Conservation (phyloP, 495 filamentous ascomycete genomes). For the Cairneyella variabilis region DNA sequence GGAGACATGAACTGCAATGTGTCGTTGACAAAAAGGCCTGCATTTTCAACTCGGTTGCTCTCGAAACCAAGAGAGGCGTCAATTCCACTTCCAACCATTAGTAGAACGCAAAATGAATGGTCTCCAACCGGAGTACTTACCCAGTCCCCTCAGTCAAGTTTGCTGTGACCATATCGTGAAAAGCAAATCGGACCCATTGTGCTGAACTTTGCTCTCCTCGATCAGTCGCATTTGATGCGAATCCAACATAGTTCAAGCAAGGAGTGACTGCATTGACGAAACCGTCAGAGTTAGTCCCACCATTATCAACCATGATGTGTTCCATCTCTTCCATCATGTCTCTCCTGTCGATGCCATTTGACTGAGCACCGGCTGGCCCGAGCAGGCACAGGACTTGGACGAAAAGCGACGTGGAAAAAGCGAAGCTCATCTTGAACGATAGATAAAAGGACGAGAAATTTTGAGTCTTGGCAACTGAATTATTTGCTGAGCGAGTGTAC, state of each 20-base stretch:
- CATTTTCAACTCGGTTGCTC: conserved; percentile 27
- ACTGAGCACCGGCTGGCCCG: too few species aligned
- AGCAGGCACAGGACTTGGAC: too few species aligned
- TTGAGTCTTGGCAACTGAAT: too few species aligned
- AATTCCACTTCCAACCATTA: conserved; percentile 21
- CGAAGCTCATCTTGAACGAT: too few species aligned
- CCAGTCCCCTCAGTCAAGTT: not conserved
- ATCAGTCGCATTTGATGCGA: not conserved
- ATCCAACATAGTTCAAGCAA: conserved; percentile 4
- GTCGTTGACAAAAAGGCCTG: conserved; percentile 36
- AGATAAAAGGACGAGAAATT: too few species aligned
- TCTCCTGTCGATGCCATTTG: not conserved
- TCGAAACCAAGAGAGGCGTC: conserved; percentile 35
- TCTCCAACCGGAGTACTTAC: not conserved
- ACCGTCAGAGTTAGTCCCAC: not conserved
- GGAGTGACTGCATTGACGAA: not conserved
- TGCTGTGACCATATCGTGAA: conserved; percentile 33
- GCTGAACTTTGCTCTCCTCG: conserved; percentile 28
- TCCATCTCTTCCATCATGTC: not conserved
- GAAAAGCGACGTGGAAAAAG: too few species aligned
- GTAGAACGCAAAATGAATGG: not conserved
- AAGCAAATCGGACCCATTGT: conserved; percentile 42
- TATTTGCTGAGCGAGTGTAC: too few species aligned
- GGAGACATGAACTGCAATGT: conserved; percentile 7
- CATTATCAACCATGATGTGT: not conserved